Percentiles rank a stretch among this genome's conserved stretches.
Conservation (phyloP, 1,284 basidiomycete genomes). For the Cutaneotrichosporon sp. region DNA sequence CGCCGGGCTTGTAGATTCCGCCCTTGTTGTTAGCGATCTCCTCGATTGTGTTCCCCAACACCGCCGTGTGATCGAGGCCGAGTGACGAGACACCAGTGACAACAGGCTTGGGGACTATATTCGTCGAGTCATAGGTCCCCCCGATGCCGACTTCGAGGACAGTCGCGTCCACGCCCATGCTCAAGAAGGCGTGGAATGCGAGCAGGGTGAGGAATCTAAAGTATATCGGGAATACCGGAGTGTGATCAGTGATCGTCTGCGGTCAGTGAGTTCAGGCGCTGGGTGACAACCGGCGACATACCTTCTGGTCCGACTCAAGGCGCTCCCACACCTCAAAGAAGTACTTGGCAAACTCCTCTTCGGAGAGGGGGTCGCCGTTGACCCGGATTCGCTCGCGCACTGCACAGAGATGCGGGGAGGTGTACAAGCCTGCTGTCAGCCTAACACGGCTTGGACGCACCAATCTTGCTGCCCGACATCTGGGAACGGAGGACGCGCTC, state of each 20-base stretch:
- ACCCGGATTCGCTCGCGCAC: slow-evolving; percentile 94
- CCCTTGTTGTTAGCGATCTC: slow-evolving; percentile 96
- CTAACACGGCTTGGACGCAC: slow-evolving; percentile 17
- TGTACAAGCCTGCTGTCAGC: slow-evolving; percentile 68
- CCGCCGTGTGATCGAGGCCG: slow-evolving; percentile 87
- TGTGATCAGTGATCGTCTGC: slow-evolving; percentile 53
- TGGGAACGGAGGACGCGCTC: slow-evolving; percentile 51
- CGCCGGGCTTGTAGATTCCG: slow-evolving; percentile 89
- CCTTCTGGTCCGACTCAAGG: slow-evolving; percentile 64
- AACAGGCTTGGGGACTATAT: slow-evolving; percentile 84
- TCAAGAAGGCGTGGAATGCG: slow-evolving; percentile 85
- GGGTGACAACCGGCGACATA: slow-evolving; percentile 39
- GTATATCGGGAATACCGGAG: slow-evolving; percentile 70
- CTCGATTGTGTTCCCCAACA: slow-evolving; percentile 81
- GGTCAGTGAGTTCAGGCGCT: background rate
- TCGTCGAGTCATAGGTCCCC: slow-evolving; percentile 91
- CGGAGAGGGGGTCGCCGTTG: slow-evolving; percentile 82
- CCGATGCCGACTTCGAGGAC: slow-evolving; percentile 97
- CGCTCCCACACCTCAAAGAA: slow-evolving; percentile 98
- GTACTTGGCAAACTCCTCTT: slow-evolving; percentile 79
- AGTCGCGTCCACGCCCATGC: slow-evolving; percentile 69
- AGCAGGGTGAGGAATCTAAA: slow-evolving; percentile 91
- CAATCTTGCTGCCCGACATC: slow-evolving; percentile 33
- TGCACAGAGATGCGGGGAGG: slow-evolving; percentile 92
- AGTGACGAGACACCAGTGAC: slow-evolving; percentile 86